Conservation (phyloP, 306 rosid species). For the Pyrus communis region DNA sequence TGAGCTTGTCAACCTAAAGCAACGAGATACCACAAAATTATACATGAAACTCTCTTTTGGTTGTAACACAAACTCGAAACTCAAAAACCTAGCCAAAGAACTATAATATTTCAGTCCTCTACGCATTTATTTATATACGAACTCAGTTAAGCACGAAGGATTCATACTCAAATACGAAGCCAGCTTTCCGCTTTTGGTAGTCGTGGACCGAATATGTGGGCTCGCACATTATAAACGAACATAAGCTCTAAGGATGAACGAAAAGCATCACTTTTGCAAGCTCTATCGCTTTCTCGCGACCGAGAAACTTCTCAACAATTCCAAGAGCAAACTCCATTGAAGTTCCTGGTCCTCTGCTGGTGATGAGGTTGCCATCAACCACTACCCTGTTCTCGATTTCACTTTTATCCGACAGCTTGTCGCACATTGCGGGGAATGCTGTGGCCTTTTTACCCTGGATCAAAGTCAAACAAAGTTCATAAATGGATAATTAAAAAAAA, state of each 20-base stretch:
- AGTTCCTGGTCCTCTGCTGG: conserved; percentile 91
- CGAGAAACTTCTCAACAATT: conserved; percentile 75
- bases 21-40: too few species aligned
- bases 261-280: conserved; percentile 48
- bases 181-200: background rate
- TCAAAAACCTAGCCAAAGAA: background rate
- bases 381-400: conserved; percentile 72
- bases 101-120: background rate
- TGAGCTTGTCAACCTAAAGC: too few species aligned
- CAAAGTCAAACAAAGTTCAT: background rate
- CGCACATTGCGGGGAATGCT: conserved; percentile 61
- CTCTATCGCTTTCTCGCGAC: conserved; percentile 50
- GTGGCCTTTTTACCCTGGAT: conserved; percentile 77
- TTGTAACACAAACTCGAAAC: background rate
- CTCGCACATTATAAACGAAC: background rate
- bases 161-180: conserved; percentile 10
- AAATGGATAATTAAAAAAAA: background rate
- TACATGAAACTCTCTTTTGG: too few species aligned
- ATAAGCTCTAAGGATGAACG: conserved; percentile 18
- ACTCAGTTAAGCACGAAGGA: conserved; percentile 1
- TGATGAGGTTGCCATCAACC: conserved; percentile 74
- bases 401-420: conserved; percentile 68
- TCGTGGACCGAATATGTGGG: background rate
- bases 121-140: conserved; percentile 25
- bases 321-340: conserved; percentile 65